Base-by-base conservation (phyloP, 192 early-diverging fungal species). In the Lunasporangiospora selenospora region DNA sequence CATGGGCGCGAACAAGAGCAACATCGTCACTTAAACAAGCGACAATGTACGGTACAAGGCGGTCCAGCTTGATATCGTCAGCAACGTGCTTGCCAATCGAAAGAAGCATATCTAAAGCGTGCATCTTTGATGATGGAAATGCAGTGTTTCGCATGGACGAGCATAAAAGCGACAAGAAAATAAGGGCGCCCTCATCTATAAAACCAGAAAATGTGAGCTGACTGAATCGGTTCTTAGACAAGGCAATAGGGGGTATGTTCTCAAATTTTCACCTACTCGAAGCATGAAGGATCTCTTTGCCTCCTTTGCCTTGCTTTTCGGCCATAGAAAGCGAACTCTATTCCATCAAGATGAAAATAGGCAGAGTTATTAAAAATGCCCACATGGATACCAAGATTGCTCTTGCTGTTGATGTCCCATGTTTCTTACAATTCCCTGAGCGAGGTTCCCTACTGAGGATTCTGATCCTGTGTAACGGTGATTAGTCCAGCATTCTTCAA, bases 21-120 rank as follows among this genome's bases (percentile, higher is more conserved):
- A 80, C 78, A 33, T 91, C 83, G 60, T 93, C 92, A 2, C 69
- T 65, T 2, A 93, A 49, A 8, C 92, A 59, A 0, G 76, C 62
- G 11, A 93, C 81, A n/a, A 94, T 45, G 67, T 90, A 92, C 30
- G 92, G 92, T n/a, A 93, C 77, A 18, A 92, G 58, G 18, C 92
- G 75, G 67, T 94, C 92, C 10, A 94, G 69, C 38, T 87, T 86
- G 29, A 87, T 78, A 49, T 88, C 87, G 44, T 94, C 92, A 4
- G 86, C 61, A 2, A 93, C 60, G 55, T 90, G 81, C 31, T 86
- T 75, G 6, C 80, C 78, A 9, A 94, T 65, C 3, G 85, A 89
- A 0, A 94, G 70, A 0, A 93, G 65, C 43, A 94, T 85, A 65
- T 94, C 92, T 32, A 94, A 40, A 1, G 87, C 92, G 50, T 83